These are phyloP conservation scores for Pilasporangium apinafurcum DNA, from an alignment of 352 stramenopile species.

Conservation along the genomic window DNA sequence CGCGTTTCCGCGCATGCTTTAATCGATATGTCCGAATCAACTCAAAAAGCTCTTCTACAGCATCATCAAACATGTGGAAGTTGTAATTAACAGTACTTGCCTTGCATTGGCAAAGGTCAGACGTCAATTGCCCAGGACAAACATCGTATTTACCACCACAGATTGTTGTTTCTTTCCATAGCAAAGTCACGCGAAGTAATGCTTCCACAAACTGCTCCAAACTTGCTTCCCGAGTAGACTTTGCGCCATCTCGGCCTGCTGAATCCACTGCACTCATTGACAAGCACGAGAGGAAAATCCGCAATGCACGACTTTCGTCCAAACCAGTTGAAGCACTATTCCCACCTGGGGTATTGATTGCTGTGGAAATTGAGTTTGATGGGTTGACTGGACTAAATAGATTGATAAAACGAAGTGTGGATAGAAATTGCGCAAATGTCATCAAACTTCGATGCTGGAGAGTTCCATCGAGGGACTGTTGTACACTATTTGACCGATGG, in stretches of 20 bases:
- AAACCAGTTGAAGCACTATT: conserved; percentile 9
- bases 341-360: background rate
- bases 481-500: too few species aligned
- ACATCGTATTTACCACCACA: conserved; percentile 48
- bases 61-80: conserved; percentile 34
- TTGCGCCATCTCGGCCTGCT: conserved; percentile 2
- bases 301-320: conserved; percentile 43
- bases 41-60: conserved; percentile 35
- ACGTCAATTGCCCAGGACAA: conserved; percentile 40
- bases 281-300: conserved; percentile 57
- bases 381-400: conserved; percentile 9
- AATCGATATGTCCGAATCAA: conserved; percentile 22
- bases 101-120: conserved; percentile 32
- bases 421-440: conserved; percentile 23
- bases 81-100: conserved; percentile 17
- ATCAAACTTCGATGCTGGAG: conserved; percentile 5
- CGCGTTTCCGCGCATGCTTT: conserved; percentile 14
- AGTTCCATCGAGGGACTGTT: too few species aligned
- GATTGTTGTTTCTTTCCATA: conserved; percentile 37
- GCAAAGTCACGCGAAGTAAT: conserved; percentile 34
- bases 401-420: conserved; percentile 16
- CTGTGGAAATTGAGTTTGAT: background rate
- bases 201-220: conserved; percentile 50
- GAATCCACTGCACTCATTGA: conserved; percentile 14
- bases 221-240: conserved; percentile 3